Evolutionary conservation across 2,329 filamentous ascomycete species (phyloP).

Genomic region (Aspergillus sp.): DNA sequence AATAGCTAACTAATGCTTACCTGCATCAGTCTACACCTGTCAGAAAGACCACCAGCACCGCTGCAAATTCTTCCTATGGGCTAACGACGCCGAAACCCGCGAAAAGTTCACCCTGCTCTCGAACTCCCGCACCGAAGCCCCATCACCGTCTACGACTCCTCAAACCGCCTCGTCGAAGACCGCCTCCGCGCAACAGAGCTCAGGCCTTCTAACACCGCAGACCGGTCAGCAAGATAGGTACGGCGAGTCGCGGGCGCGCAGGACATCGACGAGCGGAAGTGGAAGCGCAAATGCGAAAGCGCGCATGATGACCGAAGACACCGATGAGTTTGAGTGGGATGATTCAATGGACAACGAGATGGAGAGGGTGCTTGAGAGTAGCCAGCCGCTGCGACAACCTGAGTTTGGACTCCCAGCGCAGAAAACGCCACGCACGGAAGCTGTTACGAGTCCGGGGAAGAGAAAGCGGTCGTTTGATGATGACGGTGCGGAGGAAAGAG

Average conservation of each 20-base stretch:
- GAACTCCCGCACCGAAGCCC: conserved; percentile 50
- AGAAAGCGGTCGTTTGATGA: conserved; percentile 31
- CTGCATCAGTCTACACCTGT: conserved; percentile 54
- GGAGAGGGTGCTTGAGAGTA: conserved; percentile 20
- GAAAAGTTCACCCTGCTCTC: conserved; percentile 51
- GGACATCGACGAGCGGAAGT: neutral
- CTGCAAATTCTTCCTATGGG: conserved; percentile 64
- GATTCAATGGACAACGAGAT: conserved; percentile 35
- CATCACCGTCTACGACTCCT: conserved; percentile 5
- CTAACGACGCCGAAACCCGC: conserved; percentile 56
- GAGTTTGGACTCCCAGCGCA: conserved; percentile 29
- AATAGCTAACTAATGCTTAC: too few species aligned
- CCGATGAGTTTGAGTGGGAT: conserved; percentile 40
- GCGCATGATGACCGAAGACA: conserved; percentile 32
- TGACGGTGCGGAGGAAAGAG: neutral
- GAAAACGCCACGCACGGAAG: conserved; percentile 36
- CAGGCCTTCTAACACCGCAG: conserved; percentile 36
- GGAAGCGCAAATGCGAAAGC: conserved; percentile 26
- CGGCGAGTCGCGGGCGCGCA: neutral
- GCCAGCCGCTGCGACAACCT: conserved; percentile 23
- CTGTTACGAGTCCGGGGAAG: conserved; percentile 36
- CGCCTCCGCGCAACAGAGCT: neutral
- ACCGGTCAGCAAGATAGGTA: conserved; percentile 23
- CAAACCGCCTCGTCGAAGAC: conserved; percentile 24
- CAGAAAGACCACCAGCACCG: conserved; percentile 49